Conservation (phyloP, 108 stramenopile genomes). For the Cyclotella atomus region DNA sequence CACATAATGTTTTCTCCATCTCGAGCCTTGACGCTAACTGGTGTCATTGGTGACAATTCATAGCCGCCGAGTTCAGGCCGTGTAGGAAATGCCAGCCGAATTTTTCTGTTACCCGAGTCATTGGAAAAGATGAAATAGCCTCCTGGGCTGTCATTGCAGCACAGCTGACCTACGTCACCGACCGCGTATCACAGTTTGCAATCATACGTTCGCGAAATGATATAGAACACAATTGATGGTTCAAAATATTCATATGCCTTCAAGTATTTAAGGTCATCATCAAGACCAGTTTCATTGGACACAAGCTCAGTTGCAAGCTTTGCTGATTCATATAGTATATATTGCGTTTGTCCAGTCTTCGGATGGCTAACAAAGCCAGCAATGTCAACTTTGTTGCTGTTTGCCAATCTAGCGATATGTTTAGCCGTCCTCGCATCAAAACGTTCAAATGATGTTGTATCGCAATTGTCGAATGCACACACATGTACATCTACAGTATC, state of each 20-base stretch:
- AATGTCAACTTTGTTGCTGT: slow-evolving; percentile 14
- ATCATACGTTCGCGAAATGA: background rate
- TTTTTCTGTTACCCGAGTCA: background rate
- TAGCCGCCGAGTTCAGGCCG: slow-evolving; percentile 23
- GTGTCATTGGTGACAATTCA: slow-evolving; percentile 12
- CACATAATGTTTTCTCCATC: slow-evolving; percentile 36
- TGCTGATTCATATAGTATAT: slow-evolving; percentile 24
- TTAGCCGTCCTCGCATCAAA: slow-evolving; percentile 18
- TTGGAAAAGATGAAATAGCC: slow-evolving; percentile 24
- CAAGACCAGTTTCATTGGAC: slow-evolving; percentile 3
- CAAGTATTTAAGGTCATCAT: slow-evolving; percentile 23
- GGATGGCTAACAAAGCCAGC: slow-evolving; percentile 22
- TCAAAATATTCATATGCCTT: slow-evolving; percentile 9
- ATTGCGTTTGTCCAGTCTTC: slow-evolving; percentile 13
- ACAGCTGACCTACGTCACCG: slow-evolving; percentile 14
- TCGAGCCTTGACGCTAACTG: slow-evolving; percentile 16
- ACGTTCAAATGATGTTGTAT: slow-evolving; percentile 29
- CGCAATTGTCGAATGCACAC: slow-evolving; percentile 17
- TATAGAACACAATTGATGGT: slow-evolving; percentile 18
- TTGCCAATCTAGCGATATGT: slow-evolving; percentile 15
- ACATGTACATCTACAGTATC: slow-evolving; percentile 30
- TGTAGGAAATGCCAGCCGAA: slow-evolving; percentile 17
- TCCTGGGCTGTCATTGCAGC: slow-evolving; percentile 20
- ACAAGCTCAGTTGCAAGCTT: slow-evolving; percentile 12
- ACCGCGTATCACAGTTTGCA: slow-evolving; percentile 18